A percentile compares a stretch with the other conserved stretches of the same genome.
Conservation (phyloP, 1,139 yeast genomes). For the Yueomyces sp. region DNA sequence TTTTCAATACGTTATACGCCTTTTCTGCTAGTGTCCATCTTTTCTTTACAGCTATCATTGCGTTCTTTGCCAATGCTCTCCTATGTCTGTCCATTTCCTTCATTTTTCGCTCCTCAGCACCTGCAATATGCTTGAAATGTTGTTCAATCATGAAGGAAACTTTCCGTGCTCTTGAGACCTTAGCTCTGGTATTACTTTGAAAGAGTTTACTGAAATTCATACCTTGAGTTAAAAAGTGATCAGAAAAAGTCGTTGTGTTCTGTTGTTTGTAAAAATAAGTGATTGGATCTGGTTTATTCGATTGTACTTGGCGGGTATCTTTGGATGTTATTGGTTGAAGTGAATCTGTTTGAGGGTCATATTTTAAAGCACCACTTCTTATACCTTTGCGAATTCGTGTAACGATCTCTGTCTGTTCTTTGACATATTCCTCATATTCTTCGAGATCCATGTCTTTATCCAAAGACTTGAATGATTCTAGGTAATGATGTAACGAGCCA, state of each 20-base stretch:
- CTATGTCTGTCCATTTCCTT: slow-evolving; percentile 60
- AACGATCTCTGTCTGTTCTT: slow-evolving; percentile 32
- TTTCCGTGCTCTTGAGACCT: slow-evolving; percentile 56
- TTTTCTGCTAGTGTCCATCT: slow-evolving; percentile 88
- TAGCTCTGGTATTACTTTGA: slow-evolving; percentile 52
- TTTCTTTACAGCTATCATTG: slow-evolving; percentile 74
- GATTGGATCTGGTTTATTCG: slow-evolving; percentile 19
- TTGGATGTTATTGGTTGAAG: slow-evolving; percentile 35
- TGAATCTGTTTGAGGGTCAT: slow-evolving; percentile 31
- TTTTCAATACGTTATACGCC: slow-evolving; percentile 45
- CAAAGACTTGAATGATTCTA: slow-evolving; percentile 40
- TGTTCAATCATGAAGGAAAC: slow-evolving; percentile 74
- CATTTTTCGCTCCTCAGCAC: slow-evolving; percentile 74
- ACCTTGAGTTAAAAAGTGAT: slow-evolving; percentile 69
- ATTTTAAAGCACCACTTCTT: slow-evolving; percentile 33
- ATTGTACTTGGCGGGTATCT: slow-evolving; percentile 31
- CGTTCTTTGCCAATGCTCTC: slow-evolving; percentile 58
- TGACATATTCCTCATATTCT: slow-evolving; percentile 37
- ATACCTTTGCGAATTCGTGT: slow-evolving; percentile 43
- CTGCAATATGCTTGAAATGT: slow-evolving; percentile 75
- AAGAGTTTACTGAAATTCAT: slow-evolving; percentile 58
- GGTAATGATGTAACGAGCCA: slow-evolving; percentile 29
- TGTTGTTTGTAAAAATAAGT: slow-evolving; percentile 21
- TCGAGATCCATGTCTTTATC: slow-evolving; percentile 41
- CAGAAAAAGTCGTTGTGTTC: slow-evolving; percentile 46